Conservation (phyloP, 192 early-diverging fungal species). For the Chytriomyces hyalinus region DNA sequence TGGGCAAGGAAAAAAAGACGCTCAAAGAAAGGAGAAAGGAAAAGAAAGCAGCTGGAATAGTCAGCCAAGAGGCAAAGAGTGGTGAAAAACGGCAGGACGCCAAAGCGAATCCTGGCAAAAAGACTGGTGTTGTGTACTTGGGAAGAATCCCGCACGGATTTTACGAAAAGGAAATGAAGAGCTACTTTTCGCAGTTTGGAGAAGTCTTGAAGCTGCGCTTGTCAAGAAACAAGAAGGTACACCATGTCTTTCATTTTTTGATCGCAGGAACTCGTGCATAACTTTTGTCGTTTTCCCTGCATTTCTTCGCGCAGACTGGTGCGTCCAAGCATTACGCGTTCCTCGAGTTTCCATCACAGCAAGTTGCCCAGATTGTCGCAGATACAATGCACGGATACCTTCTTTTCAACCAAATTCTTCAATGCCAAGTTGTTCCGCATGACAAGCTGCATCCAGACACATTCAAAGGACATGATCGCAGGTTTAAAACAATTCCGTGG, state of each 20-base stretch:
- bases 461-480: conserved; percentile 75
- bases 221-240: conserved; percentile 81
- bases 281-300: conserved; percentile 9
- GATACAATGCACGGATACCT: conserved; percentile 82
- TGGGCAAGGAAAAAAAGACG: background rate
- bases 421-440: conserved; percentile 64
- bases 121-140: conserved; percentile 82
- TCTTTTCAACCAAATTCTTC: conserved; percentile 33
- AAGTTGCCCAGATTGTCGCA: conserved; percentile 89
- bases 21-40: conserved; percentile 21
- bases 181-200: conserved; percentile 95
- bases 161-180: conserved; percentile 88
- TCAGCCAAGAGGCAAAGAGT: too few species aligned
- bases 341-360: conserved; percentile 81
- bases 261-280: conserved; percentile 4
- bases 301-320: conserved; percentile 69
- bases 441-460: conserved; percentile 75
- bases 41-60: conserved; percentile 13
- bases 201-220: conserved; percentile 75
- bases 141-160: conserved; percentile 95
- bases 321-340: conserved; percentile 92
- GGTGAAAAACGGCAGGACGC: background rate
- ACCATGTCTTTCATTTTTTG: background rate
- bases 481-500: conserved; percentile 68
- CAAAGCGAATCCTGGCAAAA: conserved; percentile 1